A percentile compares a stretch with the other conserved stretches of the same genome.
These are phyloP conservation scores for Colletotrichum liaoningense DNA, from an alignment of 2,329 filamentous ascomycete genomes.

Conservation along the genomic window DNA sequence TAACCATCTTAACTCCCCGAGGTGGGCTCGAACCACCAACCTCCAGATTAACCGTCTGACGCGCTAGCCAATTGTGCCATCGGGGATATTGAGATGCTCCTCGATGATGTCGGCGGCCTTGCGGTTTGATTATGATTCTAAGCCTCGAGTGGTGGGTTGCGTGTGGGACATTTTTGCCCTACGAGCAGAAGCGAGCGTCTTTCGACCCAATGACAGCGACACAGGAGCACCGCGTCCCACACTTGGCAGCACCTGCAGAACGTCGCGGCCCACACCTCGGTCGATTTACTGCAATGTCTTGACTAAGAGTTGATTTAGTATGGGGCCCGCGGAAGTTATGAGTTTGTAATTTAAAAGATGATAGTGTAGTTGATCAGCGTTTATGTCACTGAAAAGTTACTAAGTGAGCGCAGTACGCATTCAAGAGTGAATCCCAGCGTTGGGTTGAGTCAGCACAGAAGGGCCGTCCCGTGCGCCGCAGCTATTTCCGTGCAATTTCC, in stretches of 20 bases:
- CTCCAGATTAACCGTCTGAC: constrained; percentile 37
- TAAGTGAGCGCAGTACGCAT: not conserved
- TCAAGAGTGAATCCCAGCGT: not conserved
- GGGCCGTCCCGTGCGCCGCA: not conserved
- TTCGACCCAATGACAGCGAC: not conserved
- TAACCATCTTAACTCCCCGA: not conserved
- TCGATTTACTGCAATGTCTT: too few species aligned
- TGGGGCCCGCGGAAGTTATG: not conserved
- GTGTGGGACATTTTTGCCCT: constrained; percentile 15
- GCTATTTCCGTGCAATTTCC: not conserved
- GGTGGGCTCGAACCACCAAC: constrained; percentile 35
- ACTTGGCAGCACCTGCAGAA: not conserved
- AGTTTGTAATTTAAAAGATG: not conserved
- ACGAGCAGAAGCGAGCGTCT: not conserved
- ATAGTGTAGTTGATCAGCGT: not conserved
- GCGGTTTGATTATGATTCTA: not conserved
- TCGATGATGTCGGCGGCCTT: not conserved
- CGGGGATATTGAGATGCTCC: constrained; percentile 9
- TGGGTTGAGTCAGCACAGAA: not conserved
- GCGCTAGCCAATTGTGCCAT: constrained; percentile 37
- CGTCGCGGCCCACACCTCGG: not conserved
- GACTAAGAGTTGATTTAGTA: too few species aligned
- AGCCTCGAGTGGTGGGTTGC: not conserved
- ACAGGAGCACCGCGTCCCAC: not conserved
- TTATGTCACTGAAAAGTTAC: not conserved